phyloP scores from a whole-genome alignment of 169 alveolate genomes.

The Plasmodium inui region DNA sequence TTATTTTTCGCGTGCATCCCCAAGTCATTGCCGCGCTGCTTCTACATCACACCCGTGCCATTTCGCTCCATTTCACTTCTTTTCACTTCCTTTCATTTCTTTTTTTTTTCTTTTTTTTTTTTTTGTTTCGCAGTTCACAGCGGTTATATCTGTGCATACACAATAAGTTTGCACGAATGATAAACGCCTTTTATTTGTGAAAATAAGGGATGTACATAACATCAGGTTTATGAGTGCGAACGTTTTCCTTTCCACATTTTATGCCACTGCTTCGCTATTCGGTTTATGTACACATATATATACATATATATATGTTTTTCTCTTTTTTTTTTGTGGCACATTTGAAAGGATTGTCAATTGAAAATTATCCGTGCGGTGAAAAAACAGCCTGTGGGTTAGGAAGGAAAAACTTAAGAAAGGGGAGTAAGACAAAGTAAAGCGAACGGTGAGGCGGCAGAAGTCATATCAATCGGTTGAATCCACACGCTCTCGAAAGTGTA shows the following conservation, averaged over 20 bases:
- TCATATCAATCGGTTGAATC: not conserved
- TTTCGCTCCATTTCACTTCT: not conserved
- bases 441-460: not conserved
- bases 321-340: constrained; percentile 39
- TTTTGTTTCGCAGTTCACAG: constrained; percentile 22
- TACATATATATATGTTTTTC: not conserved
- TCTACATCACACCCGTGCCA: not conserved
- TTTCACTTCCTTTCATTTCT: not conserved
- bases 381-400: not conserved
- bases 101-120: constrained; percentile 35
- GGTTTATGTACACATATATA: not conserved
- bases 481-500: constrained; percentile 1
- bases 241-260: constrained; percentile 29
- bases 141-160: constrained; percentile 19
- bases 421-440: constrained; percentile 5
- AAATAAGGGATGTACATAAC: constrained; percentile 28
- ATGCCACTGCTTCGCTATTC: not conserved
- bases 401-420: not conserved
- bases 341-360: constrained; percentile 34
- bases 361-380: constrained; percentile 32
- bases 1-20: constrained; percentile 11
- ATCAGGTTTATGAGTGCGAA: constrained; percentile 52
- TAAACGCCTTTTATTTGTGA: constrained; percentile 24
- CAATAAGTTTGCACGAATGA: constrained; percentile 8
- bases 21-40: not conserved